These are phyloP conservation scores for Inga oerstediana DNA, from an alignment of 306 rosid species.

Conservation along the genomic window DNA sequence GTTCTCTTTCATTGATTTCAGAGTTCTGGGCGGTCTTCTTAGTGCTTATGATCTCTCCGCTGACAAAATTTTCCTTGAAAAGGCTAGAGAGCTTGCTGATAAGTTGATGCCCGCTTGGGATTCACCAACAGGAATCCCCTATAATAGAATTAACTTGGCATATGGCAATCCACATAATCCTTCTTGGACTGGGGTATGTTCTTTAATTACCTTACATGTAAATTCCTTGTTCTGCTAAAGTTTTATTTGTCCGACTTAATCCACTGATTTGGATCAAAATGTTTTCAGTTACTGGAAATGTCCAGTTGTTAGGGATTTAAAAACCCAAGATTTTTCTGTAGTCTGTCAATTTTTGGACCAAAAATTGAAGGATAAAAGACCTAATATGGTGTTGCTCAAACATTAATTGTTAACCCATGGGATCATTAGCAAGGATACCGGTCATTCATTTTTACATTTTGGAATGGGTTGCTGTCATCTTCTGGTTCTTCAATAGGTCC, in stretches of 20 bases:
- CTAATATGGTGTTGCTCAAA: neutral
- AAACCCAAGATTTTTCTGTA: neutral
- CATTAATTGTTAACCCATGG: neutral
- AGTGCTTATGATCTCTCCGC: conserved; percentile 68
- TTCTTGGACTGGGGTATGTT: conserved; percentile 61
- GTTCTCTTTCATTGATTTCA: conserved; percentile 39
- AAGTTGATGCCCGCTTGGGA: conserved; percentile 70
- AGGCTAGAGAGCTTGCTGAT: conserved; percentile 67
- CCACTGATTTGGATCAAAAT: conserved; percentile 24
- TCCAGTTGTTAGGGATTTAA: neutral
- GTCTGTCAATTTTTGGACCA: neutral
- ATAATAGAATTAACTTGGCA: conserved; percentile 62
- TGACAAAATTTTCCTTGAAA: conserved; percentile 61
- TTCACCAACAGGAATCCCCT: conserved; percentile 74
- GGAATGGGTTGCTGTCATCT: neutral
- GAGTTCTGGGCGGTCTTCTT: conserved; percentile 71
- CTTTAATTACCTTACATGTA: conserved; percentile 5
- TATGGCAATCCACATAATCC: conserved; percentile 53
- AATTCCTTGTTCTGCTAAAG: conserved; percentile 1
- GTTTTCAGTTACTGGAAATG: neutral
- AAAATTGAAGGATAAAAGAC: neutral
- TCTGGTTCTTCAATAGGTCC: neutral
- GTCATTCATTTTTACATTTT: neutral
- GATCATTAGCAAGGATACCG: neutral
- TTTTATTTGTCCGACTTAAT: neutral